Evolutionary conservation across 495 filamentous ascomycete genomes (phyloP), one percentile per base, ranked within the genome.

Genomic region (Oidiodendron maius): DNA sequence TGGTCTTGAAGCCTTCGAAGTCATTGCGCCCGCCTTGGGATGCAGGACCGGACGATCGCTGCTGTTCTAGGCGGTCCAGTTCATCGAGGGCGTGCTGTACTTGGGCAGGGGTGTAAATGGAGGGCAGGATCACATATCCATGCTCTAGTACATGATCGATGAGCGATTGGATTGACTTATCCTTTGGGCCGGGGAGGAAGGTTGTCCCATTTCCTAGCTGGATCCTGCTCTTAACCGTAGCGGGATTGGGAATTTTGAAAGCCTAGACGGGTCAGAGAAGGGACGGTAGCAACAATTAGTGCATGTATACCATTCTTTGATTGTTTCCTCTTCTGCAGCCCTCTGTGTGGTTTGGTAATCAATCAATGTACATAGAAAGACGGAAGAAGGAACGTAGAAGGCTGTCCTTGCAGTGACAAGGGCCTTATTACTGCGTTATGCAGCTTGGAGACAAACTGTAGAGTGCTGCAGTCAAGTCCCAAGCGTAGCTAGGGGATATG

Each of bases 1-100:
- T 48, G 0, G 63, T 66, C n/a, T 56, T 39, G 28, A 61, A 49
- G 3, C 63, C 61, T 51, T 66, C 63, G 37, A 66, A 66, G 5
- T 47, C 20, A 46, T 63, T 62, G 0, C 63, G 59, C 12, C 61
- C 63, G 24, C 48, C 56, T 49, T 55, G 13, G 1, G 56, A 48
- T 1, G 56, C 56, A 3, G 56, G 56, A 2, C 56, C 56, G 10
- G 51, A 52, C 28, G 48, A 42, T 16, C 25, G 11, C 8, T 16
- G 9, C 9, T 44, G 9, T 41, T 52, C 22, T 18, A 59, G 52
- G 15, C 52, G 52, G 1, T 15, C 37, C 25, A 66, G 46, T 34
- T 64, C 59, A 0, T 39, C 30, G 36, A 55, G 56, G 15, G 61
- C 61, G 23, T 22, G 40, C 13, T 32, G 41, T 10, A 57, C 57